These are phyloP conservation scores for Rosa rugosa DNA, from an alignment of 306 rosid genomes.

Conservation along the genomic window DNA sequence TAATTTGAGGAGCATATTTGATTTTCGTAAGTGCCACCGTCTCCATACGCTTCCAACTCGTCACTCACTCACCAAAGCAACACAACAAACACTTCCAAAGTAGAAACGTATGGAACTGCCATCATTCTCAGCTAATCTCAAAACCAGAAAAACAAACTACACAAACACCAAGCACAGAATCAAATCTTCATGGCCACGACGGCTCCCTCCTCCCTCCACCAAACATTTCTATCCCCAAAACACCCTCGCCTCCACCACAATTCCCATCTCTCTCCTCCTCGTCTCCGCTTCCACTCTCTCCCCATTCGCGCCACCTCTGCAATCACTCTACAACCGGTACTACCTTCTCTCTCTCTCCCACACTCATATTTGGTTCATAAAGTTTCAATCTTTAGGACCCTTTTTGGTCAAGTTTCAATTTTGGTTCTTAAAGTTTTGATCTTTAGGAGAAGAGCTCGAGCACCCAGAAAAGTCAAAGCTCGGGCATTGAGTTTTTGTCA, in stretches of 20 bases:
- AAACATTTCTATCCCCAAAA: slow-evolving; percentile 29
- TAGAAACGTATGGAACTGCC: background rate
- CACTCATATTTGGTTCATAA: background rate
- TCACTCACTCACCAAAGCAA: background rate
- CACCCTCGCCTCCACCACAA: slow-evolving; percentile 31
- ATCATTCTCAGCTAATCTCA: background rate
- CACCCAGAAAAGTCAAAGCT: slow-evolving; percentile 38
- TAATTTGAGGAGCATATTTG: slow-evolving; percentile 6
- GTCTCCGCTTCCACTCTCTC: slow-evolving; percentile 20
- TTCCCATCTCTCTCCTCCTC: slow-evolving; percentile 40
- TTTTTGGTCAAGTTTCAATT: background rate
- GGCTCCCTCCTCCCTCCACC: slow-evolving; percentile 36
- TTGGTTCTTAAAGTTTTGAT: background rate
- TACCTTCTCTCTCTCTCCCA: background rate
- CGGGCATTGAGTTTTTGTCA: slow-evolving; percentile 53
- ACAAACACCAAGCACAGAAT: background rate
- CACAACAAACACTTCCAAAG: too few relatives aligned
- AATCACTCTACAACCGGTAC: slow-evolving; percentile 46
- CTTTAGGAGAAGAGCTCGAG: slow-evolving; percentile 41
- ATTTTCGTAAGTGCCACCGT: background rate
- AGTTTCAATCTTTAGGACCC: slow-evolving; percentile 35
- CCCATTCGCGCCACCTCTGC: slow-evolving; percentile 48
- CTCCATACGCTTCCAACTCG: slow-evolving; percentile 5
- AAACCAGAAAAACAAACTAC: background rate
- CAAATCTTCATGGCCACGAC: slow-evolving; percentile 40